phyloP scores from a whole-genome alignment of 208 protist species.

The Wallacemonas sp. region DNA sequence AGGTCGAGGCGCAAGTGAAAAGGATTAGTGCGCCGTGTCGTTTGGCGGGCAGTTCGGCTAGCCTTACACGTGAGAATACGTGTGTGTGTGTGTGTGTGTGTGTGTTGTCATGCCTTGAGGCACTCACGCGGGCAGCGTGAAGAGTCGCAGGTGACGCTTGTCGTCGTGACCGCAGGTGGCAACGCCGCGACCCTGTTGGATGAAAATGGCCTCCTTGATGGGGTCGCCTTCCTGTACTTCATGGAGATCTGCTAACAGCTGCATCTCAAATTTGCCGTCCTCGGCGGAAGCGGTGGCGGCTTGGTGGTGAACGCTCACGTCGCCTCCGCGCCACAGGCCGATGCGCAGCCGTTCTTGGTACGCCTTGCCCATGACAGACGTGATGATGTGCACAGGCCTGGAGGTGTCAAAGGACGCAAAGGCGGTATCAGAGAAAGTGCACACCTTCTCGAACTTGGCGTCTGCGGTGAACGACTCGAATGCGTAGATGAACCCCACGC shows the following conservation, averaged over 20 bases:
- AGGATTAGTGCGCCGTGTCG: neutral
- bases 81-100: too few species aligned
- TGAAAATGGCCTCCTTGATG: conserved; percentile 44
- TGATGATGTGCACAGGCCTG: conserved; percentile 42
- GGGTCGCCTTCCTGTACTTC: conserved; percentile 49
- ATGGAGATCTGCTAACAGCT: conserved; percentile 37
- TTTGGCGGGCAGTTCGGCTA: neutral
- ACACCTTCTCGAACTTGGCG: conserved; percentile 37
- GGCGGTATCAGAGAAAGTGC: conserved; percentile 50
- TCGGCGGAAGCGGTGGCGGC: conserved; percentile 4
- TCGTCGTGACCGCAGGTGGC: conserved; percentile 64
- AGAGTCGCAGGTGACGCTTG: conserved; percentile 55
- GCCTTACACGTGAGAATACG: neutral
- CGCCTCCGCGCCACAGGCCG: conserved; percentile 34
- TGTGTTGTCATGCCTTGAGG: too few species aligned
- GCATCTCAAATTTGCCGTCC: conserved; percentile 32
- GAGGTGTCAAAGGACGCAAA: conserved; percentile 44
- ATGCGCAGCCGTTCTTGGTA: conserved; percentile 66
- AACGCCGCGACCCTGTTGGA: conserved; percentile 51
- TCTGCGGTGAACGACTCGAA: conserved; percentile 20
- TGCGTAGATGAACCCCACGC: conserved; percentile 51
- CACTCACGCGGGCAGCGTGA: conserved; percentile 37
- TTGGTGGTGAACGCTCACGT: conserved; percentile 57
- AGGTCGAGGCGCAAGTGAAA: neutral
- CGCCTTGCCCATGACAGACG: conserved; percentile 43